Evolutionary conservation across 164 flowering plant species (phyloP), one percentile per base, ranked within the genome.

Genomic region (Tinospora cordifolia): DNA sequence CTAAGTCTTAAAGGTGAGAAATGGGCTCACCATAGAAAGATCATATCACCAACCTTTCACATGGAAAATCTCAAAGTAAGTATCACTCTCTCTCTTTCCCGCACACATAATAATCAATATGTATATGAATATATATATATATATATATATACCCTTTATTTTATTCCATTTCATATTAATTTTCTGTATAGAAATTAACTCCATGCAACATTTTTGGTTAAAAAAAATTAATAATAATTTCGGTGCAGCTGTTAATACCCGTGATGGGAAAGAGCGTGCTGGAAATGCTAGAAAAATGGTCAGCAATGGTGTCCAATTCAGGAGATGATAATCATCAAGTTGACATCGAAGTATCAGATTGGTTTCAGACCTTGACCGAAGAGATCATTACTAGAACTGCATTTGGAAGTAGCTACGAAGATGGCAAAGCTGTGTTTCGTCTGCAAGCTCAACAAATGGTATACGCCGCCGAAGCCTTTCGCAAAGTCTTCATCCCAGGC

Each of bases 11-110:
- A 88, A 73, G 99, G 98, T 0, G 84, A 92, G 70, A 92, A 92
- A 85, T 95, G 99, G 99, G 96, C 98, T 79, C 92, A 86, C 81
- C 99, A 92, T 70, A 76, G 99, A 19, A 92, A 87, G 71, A 88
- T 95, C 82, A 87, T 92, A 67, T 72, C 85, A 34, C 99, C 98
- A 2, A 85, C 94, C 34, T 95, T 95, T 72, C 90, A 95, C 74
- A 83, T 87, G 86, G 99, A 95, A 58, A 95, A 95, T 84, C 93
- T 94, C 85, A 92, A 87, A 81, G 99, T 89, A 84, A 80, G 75
- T 66, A 54, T 2, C 14, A 44, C 47, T 3, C 46, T 8, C 8
- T 40, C 44, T 40, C 44, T 4, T 40, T 9, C n/a, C n/a, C n/a
- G n/a, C n/a, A n/a, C n/a, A n/a, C n/a, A n/a, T n/a, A n/a, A n/a